Conservation (phyloP, 768 basidiomycete genomes). For the Scleroderma bovista region DNA sequence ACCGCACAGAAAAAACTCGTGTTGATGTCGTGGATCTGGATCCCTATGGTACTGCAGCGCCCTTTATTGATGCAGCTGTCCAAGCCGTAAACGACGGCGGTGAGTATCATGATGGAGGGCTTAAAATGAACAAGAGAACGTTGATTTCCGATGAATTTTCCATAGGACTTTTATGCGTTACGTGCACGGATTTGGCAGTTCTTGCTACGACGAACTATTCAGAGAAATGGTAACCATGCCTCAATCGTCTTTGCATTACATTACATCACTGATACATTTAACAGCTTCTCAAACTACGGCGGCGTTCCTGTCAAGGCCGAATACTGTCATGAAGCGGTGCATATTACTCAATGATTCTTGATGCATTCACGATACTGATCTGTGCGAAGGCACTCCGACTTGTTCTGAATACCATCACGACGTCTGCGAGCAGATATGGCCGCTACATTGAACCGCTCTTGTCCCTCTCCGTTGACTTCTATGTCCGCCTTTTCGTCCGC, state of each 20-base stretch:
- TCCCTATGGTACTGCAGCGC: slow-evolving; percentile 95
- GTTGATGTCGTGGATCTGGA: slow-evolving; percentile 98
- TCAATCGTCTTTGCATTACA: not conserved
- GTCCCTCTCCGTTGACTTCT: slow-evolving; percentile 95
- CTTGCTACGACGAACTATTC: slow-evolving; percentile 91
- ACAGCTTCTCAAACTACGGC: slow-evolving; percentile 92
- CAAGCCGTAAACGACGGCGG: slow-evolving; percentile 88
- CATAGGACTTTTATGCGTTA: slow-evolving; percentile 85
- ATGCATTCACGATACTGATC: not conserved
- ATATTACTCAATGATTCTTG: slow-evolving; percentile 19
- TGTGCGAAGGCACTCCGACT: slow-evolving; percentile 75
- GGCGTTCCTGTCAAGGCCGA: slow-evolving; percentile 88
- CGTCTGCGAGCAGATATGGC: slow-evolving; percentile 88
- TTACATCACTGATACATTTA: not conserved
- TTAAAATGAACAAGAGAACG: not conserved
- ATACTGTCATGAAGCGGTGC: slow-evolving; percentile 89
- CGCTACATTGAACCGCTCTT: slow-evolving; percentile 85
- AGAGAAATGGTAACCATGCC: slow-evolving; percentile 76
- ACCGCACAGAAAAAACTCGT: slow-evolving; percentile 62
- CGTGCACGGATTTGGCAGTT: slow-evolving; percentile 94
- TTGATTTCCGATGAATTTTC: not conserved
- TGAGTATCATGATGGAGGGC: slow-evolving; percentile 24
- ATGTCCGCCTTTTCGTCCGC: slow-evolving; percentile 86
- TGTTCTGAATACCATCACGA: slow-evolving; percentile 80
- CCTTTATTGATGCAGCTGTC: slow-evolving; percentile 93